Percentiles rank a stretch among this genome's conserved stretches.
These are phyloP conservation scores for Capronia coronata DNA, from an alignment of 2,329 filamentous ascomycete species.

Conservation along the genomic window DNA sequence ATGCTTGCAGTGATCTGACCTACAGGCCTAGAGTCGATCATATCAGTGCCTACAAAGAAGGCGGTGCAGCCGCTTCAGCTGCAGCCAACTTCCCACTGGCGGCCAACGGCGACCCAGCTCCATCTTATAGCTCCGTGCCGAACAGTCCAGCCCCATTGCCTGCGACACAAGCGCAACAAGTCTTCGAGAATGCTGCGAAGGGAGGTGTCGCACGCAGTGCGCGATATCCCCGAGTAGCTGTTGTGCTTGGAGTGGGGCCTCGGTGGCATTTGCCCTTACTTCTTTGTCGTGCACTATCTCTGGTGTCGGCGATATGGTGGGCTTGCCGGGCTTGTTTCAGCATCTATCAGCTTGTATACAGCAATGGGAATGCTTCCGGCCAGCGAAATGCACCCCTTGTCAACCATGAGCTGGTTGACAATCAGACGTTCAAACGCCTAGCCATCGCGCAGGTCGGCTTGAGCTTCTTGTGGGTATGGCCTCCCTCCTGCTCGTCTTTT, in stretches of 20 bases:
- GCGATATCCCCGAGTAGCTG: slow-evolving; percentile 70
- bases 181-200: background rate
- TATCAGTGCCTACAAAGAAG: no score
- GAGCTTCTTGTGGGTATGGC: slow-evolving; percentile 30
- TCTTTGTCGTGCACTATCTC: slow-evolving; percentile 64
- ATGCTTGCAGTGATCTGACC: background rate
- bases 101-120: slow-evolving; percentile 11
- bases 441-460: slow-evolving; percentile 23
- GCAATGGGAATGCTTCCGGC: slow-evolving; percentile 38
- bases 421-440: slow-evolving; percentile 19
- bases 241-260: slow-evolving; percentile 65
- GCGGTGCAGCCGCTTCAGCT: slow-evolving; percentile 26
- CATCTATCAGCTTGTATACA: slow-evolving; percentile 39
- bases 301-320: slow-evolving; percentile 65
- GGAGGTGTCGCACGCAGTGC: slow-evolving; percentile 28
- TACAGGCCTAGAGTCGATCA: no score
- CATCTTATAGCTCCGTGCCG: slow-evolving; percentile 12
- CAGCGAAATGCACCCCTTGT: slow-evolving; percentile 35
- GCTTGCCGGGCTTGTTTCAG: slow-evolving; percentile 57
- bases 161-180: background rate
- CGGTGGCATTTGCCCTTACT: slow-evolving; percentile 69
- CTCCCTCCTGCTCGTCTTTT: background rate
- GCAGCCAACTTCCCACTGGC: slow-evolving; percentile 20
- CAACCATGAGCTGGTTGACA: slow-evolving; percentile 40
- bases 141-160: slow-evolving; percentile 1